Conservation (phyloP, 1,139 yeast genomes). For the Yamadazyma oceani region DNA sequence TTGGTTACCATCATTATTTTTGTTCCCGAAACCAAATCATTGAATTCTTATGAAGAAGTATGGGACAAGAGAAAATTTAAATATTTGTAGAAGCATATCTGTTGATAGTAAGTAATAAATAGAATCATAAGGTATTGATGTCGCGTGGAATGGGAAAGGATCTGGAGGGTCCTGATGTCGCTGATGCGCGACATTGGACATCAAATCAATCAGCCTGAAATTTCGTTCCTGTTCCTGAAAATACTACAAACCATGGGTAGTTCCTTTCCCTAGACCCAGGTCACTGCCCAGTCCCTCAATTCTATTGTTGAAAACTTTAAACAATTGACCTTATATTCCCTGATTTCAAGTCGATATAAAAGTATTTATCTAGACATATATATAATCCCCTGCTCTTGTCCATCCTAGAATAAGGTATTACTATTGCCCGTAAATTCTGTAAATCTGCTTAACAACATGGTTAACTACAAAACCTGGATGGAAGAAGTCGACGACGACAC, state of each 20-base stretch:
- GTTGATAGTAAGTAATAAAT: too few relatives aligned
- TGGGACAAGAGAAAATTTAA: slow-evolving; percentile 20
- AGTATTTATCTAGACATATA: neutral
- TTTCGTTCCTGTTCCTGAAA: slow-evolving; percentile 2
- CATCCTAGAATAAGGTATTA: too few relatives aligned
- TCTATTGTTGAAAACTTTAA: neutral
- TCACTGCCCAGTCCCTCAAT: too few relatives aligned
- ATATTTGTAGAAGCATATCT: neutral
- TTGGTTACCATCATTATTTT: slow-evolving; percentile 19
- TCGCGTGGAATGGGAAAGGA: too few relatives aligned
- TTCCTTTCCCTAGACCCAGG: neutral
- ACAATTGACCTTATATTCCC: neutral
- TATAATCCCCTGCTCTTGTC: too few relatives aligned
- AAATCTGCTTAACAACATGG: too few relatives aligned
- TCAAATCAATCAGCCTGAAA: neutral
- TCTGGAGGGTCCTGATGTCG: too few relatives aligned
- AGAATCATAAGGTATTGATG: too few relatives aligned
- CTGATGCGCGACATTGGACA: neutral
- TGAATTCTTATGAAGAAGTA: slow-evolving; percentile 25
- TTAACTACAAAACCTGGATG: slow-evolving; percentile 54
- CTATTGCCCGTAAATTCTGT: too few relatives aligned
- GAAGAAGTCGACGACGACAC: slow-evolving; percentile 52
- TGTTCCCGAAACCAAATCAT: slow-evolving; percentile 39
- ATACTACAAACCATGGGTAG: neutral
- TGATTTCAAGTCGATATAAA: neutral